A percentile compares a stretch with the other conserved stretches of the same genome.
phyloP scores from a whole-genome alignment of 2,329 filamentous ascomycete genomes.

The Cladophialophora carrionii region DNA sequence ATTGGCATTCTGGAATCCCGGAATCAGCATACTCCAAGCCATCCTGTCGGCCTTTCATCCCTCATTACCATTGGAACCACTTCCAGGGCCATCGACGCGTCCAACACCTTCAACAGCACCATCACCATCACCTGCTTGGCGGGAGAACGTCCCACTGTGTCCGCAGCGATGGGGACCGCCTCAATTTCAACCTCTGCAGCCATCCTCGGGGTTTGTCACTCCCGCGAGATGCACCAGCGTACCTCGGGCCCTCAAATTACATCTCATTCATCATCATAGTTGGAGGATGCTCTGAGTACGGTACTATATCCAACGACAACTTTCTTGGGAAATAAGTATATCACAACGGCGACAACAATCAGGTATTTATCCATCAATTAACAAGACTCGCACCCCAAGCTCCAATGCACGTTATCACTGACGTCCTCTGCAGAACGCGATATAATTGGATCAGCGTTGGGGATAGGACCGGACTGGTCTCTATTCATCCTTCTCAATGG shows the following conservation, averaged over 20 bases:
- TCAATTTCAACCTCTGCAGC: background rate
- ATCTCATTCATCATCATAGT: background rate
- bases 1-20: conserved; percentile 46
- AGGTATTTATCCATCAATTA: background rate
- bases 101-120: background rate
- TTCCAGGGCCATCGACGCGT: background rate
- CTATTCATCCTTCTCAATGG: background rate
- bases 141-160: background rate
- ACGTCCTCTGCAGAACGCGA: background rate
- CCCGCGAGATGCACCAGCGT: background rate
- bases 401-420: background rate
- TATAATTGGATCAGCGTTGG: background rate
- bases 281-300: background rate
- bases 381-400: background rate
- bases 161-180: background rate
- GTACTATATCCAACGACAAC: background rate
- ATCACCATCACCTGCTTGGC: background rate
- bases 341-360: background rate
- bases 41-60: conserved; percentile 16
- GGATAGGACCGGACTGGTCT: background rate
- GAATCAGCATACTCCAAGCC: conserved; percentile 30
- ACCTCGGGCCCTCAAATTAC: background rate
- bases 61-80: background rate
- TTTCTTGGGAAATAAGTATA: too few species aligned
- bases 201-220: background rate